Conservation (phyloP, 768 basidiomycete genomes). For the Lactarius hatsudake region DNA sequence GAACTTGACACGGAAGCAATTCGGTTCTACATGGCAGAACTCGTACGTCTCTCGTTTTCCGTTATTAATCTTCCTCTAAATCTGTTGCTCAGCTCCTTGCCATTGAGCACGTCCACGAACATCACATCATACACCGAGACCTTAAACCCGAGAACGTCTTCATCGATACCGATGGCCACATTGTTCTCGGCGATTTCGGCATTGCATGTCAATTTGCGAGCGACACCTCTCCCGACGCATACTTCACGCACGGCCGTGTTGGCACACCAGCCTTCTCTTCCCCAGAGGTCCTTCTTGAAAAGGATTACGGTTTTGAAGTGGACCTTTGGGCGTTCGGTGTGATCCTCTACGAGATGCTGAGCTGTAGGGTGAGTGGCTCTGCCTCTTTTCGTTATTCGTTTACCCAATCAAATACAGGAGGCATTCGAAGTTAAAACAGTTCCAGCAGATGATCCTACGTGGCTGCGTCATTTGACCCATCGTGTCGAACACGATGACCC, state of each 20-base stretch:
- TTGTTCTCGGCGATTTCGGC: slow-evolving; percentile 96
- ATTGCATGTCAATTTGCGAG: slow-evolving; percentile 93
- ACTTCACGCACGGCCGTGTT: background rate
- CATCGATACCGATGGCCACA: slow-evolving; percentile 77
- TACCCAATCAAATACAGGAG: slow-evolving; percentile 6
- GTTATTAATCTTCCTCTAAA: background rate
- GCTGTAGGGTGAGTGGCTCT: slow-evolving; percentile 4
- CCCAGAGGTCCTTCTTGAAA: slow-evolving; percentile 17
- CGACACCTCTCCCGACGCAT: slow-evolving; percentile 46
- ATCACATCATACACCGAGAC: slow-evolving; percentile 98
- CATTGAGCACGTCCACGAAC: slow-evolving; percentile 67
- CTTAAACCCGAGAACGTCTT: slow-evolving; percentile 99
- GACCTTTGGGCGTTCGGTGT: slow-evolving; percentile 26
- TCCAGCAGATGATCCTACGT: slow-evolving; percentile 3
- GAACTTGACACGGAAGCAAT: slow-evolving; percentile 9
- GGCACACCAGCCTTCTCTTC: slow-evolving; percentile 25
- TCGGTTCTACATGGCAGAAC: slow-evolving; percentile 24
- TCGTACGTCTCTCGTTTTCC: slow-evolving; percentile 9
- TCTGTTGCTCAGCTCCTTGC: slow-evolving; percentile 17
- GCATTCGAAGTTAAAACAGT: slow-evolving; percentile 13
- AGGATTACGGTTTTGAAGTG: slow-evolving; percentile 21
- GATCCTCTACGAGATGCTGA: slow-evolving; percentile 23
- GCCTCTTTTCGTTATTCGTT: background rate
- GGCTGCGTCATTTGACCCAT: slow-evolving; percentile 4
- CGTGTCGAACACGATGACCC: slow-evolving; percentile 12